Evolutionary conservation across 2,329 filamentous ascomycete species (phyloP), one percentile per base, ranked within the genome.

Genomic region (Alternaria viburni): DNA sequence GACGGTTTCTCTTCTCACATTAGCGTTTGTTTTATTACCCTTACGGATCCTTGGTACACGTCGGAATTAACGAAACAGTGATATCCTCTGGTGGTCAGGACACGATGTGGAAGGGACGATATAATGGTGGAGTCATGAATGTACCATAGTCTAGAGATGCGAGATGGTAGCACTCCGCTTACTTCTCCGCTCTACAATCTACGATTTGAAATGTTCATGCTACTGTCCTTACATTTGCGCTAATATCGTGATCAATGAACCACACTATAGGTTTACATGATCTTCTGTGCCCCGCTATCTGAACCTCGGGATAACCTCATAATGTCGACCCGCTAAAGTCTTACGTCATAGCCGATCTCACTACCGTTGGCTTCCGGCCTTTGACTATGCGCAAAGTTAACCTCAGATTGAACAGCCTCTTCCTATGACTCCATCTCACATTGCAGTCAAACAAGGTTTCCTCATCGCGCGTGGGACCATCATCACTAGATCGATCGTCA

Each of bases 11-110:
- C 69, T 74, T 74, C 68, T 72, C 69, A 61, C 52, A 64, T 64
- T 68, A 66, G 69, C 67, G 68, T 69, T 69, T 73, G 71, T 76
- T 73, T 76, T 74, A 76, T 57, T 72, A 74, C 69, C 63, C 70
- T 71, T 65, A 65, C 54, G 59, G 64, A 67, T 68, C 61, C 62
- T 62, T 64, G 65, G 65, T 63, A 67, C 59, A 68, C 64, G 62
- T 67, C 57, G 60, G 67, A 68, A 65, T 41, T 71, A 67, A 69
- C 64, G 69, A 68, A 67, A 54, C 63, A 67, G 64, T 64, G 67
- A 71, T 68, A 68, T 68, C 64, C 65, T 60, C 62, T 63, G 65
- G 66, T 63, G 64, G 65, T 66, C 62, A 67, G 57, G 61, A 65
- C 59, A 65, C 62, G 56, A 65, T 68, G 57, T 66, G 59, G 65